Evolutionary conservation across 2,329 filamentous ascomycete genomes (phyloP).

Genomic region (Fusarium kyushuense): DNA sequence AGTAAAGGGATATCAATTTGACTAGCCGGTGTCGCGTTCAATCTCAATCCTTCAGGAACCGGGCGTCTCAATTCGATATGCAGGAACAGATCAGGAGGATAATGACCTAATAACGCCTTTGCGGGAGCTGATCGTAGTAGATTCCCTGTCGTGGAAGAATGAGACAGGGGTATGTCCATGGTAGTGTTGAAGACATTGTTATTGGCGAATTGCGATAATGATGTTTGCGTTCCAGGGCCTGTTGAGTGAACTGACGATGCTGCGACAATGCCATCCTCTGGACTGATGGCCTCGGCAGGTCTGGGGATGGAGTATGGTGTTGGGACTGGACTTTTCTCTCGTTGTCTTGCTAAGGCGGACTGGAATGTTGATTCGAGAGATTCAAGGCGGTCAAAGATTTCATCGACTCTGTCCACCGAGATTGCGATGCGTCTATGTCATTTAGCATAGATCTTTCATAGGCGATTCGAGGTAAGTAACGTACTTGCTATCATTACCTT

Average conservation of each 20-base stretch:
- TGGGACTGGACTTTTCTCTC: constrained; percentile 14
- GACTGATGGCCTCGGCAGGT: constrained; percentile 22
- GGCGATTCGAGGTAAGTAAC: background rate
- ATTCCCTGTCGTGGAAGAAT: constrained; percentile 36
- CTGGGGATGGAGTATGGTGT: constrained; percentile 20
- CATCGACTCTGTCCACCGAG: constrained; percentile 32
- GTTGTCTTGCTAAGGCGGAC: constrained; percentile 20
- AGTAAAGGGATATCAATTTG: constrained; percentile 27
- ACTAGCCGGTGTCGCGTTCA: constrained; percentile 22
- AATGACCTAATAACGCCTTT: constrained; percentile 23
- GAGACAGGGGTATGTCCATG: constrained; percentile 39
- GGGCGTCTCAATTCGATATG: constrained; percentile 37
- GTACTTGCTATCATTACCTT: constrained; percentile 14
- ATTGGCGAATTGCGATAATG: constrained; percentile 33
- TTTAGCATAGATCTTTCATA: background rate
- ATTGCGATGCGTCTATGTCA: constrained; percentile 1
- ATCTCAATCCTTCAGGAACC: constrained; percentile 11
- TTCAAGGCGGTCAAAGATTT: constrained; percentile 38
- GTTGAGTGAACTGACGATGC: constrained; percentile 29
- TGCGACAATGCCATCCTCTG: constrained; percentile 13
- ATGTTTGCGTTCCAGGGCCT: constrained; percentile 23
- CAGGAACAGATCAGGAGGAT: constrained; percentile 34
- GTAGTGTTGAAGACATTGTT: constrained; percentile 41
- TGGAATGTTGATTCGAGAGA: constrained; percentile 29
- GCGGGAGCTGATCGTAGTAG: constrained; percentile 32